Percentiles rank a stretch among this genome's conserved stretches.
These are phyloP conservation scores for Cephalotrichum gorgonifer DNA, from an alignment of 2,329 filamentous ascomycete species.

Conservation along the genomic window DNA sequence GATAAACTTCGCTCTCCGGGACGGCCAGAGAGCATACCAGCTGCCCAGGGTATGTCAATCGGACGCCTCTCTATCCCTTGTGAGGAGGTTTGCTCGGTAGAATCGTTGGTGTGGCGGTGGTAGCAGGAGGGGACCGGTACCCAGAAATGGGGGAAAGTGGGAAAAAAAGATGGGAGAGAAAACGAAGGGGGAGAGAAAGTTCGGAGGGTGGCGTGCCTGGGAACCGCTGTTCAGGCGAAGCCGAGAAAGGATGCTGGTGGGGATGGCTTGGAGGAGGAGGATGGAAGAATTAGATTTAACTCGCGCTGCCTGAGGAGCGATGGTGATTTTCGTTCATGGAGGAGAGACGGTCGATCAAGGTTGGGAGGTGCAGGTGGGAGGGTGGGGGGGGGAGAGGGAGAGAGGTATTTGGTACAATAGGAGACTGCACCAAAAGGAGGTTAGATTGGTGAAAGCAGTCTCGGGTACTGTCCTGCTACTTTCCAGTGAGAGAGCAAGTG, in stretches of 20 bases:
- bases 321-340: constrained; percentile 1
- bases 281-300: constrained; percentile 1
- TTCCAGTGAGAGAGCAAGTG: not conserved
- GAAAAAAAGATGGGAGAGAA: not conserved
- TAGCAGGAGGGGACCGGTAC: not conserved
- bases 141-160: not conserved
- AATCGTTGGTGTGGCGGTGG: not conserved
- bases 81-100: not conserved
- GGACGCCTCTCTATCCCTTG: not conserved
- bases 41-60: not conserved
- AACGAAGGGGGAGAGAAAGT: not conserved
- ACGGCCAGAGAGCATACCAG: not conserved
- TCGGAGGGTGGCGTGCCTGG: not conserved
- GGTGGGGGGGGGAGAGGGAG: constrained; percentile 1
- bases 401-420: constrained; percentile 1
- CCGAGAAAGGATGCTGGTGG: constrained; percentile 3
- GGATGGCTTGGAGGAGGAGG: not conserved
- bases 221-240: constrained; percentile 1
- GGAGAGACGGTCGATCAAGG: constrained; percentile 2
- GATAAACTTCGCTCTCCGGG: not conserved
- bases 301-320: not conserved
- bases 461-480: not conserved
- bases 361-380: constrained; percentile 1
- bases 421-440: not conserved
- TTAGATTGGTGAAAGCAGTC: constrained; percentile 1